Percentiles rank a stretch among this genome's conserved stretches.
These are phyloP conservation scores for Eucommia ulmoides DNA, from an alignment of 257 asterid species.

Conservation along the genomic window DNA sequence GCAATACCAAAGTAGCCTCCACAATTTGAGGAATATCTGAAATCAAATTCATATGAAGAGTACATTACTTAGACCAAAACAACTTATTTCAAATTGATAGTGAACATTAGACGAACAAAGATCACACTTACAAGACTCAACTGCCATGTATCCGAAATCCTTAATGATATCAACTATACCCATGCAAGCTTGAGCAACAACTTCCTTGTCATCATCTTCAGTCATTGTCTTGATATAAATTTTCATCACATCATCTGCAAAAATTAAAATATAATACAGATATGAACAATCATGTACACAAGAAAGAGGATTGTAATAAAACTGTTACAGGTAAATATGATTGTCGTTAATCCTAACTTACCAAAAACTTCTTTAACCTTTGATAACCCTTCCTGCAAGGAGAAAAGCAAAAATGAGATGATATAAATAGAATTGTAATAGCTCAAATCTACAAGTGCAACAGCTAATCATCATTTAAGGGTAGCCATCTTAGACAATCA, in stretches of 20 bases:
- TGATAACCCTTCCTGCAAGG: slow-evolving; percentile 62
- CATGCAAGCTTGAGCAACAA: slow-evolving; percentile 94
- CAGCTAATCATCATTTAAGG: too few relatives aligned
- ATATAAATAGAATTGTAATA: slow-evolving; percentile 10
- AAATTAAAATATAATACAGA: too few relatives aligned
- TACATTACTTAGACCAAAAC: slow-evolving; percentile 9
- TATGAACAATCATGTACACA: too few relatives aligned
- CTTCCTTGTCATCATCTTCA: slow-evolving; percentile 95
- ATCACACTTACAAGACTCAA: slow-evolving; percentile 78
- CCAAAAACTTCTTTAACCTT: slow-evolving; percentile 81
- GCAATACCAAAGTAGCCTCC: slow-evolving; percentile 65
- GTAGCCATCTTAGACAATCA: too few relatives aligned
- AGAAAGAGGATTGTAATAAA: slow-evolving; percentile 3
- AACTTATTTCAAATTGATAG: slow-evolving; percentile 8
- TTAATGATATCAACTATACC: slow-evolving; percentile 70
- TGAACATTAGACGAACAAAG: slow-evolving; percentile 5
- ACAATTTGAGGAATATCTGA: slow-evolving; percentile 62
- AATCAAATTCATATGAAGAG: slow-evolving; percentile 9
- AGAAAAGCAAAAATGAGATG: slow-evolving; percentile 8
- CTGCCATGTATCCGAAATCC: slow-evolving; percentile 72
- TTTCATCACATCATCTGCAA: slow-evolving; percentile 72
- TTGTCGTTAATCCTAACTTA: slow-evolving; percentile 20
- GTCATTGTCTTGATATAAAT: slow-evolving; percentile 76
- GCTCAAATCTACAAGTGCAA: too few relatives aligned
- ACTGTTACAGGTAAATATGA: neutral